A percentile compares a stretch with the other conserved stretches of the same genome.
Conservation (phyloP, 495 filamentous ascomycete genomes). For the Tuber melanosporum region DNA sequence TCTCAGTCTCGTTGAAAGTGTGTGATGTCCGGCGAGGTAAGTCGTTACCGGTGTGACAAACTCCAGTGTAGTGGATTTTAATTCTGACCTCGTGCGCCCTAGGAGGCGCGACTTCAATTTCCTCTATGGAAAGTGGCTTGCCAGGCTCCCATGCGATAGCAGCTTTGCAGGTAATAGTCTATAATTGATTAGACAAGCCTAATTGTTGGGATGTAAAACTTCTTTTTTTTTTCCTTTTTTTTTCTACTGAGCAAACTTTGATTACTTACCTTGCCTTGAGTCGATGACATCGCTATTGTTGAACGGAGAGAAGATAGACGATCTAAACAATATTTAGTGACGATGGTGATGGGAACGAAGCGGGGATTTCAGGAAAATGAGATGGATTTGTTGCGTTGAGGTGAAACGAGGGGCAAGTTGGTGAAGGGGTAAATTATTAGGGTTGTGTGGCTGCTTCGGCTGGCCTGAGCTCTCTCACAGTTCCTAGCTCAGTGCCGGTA, state of each 20-base stretch:
- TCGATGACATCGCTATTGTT: constrained; percentile 29
- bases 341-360: neutral
- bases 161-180: constrained; percentile 78
- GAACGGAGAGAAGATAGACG: neutral
- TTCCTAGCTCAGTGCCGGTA: neutral
- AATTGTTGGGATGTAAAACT: neutral
- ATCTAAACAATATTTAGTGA: neutral
- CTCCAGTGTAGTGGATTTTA: constrained; percentile 91
- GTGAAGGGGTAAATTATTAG: neutral
- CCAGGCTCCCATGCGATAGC: constrained; percentile 95
- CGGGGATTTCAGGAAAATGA: constrained; percentile 8
- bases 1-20: constrained; percentile 31
- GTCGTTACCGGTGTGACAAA: constrained; percentile 85
- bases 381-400: constrained; percentile 16
- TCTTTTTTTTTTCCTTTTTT: neutral
- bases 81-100: constrained; percentile 93
- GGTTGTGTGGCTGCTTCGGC: constrained; percentile 31
- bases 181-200: constrained; percentile 8
- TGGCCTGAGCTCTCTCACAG: neutral
- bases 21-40: constrained; percentile 7
- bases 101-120: constrained; percentile 87
- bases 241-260: neutral
- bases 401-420: constrained; percentile 17
- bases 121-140: constrained; percentile 79
- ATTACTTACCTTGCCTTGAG: constrained; percentile 35